Evolutionary conservation across 2,329 filamentous ascomycete genomes (phyloP).

Genomic region (Aspergillus versicolor): DNA sequence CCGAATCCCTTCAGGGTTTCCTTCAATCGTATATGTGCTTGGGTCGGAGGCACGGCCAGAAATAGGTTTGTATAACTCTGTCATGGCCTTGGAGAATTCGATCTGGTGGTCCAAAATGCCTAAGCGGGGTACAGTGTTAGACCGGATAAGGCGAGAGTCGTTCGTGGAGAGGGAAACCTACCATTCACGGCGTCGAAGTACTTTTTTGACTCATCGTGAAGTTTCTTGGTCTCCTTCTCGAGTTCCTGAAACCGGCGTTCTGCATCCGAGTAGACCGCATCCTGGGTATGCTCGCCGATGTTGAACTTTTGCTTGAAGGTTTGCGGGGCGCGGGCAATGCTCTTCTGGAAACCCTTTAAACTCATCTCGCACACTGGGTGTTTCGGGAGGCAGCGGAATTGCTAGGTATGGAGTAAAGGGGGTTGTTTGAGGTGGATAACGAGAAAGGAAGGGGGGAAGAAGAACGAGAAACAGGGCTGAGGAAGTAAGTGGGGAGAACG

Average conservation of each 20-base stretch:
- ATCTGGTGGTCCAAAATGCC: slow-evolving; percentile 97
- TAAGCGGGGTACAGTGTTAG: slow-evolving; percentile 26
- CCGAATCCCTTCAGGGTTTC: slow-evolving; percentile 87
- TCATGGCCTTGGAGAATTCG: slow-evolving; percentile 93
- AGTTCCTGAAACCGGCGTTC: slow-evolving; percentile 92
- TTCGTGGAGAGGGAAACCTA: slow-evolving; percentile 27
- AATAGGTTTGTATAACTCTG: slow-evolving; percentile 97
- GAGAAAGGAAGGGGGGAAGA: neutral
- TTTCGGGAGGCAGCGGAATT: slow-evolving; percentile 7
- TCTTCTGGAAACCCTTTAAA: slow-evolving; percentile 94
- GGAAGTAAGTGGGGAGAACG: neutral
- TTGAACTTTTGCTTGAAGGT: slow-evolving; percentile 90
- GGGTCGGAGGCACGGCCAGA: slow-evolving; percentile 94
- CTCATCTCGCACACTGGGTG: slow-evolving; percentile 63
- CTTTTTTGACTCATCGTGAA: slow-evolving; percentile 95
- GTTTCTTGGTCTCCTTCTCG: slow-evolving; percentile 91
- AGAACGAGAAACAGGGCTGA: neutral
- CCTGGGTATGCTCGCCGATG: slow-evolving; percentile 91
- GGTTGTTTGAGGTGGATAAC: neutral
- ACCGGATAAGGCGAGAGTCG: neutral
- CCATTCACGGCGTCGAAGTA: slow-evolving; percentile 97
- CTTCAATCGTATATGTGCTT: slow-evolving; percentile 74
- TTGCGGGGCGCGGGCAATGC: slow-evolving; percentile 85
- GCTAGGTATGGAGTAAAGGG: neutral
- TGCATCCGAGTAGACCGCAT: slow-evolving; percentile 90